Conservation (phyloP, 345 rosid species). For the Pelargonium nanum region DNA sequence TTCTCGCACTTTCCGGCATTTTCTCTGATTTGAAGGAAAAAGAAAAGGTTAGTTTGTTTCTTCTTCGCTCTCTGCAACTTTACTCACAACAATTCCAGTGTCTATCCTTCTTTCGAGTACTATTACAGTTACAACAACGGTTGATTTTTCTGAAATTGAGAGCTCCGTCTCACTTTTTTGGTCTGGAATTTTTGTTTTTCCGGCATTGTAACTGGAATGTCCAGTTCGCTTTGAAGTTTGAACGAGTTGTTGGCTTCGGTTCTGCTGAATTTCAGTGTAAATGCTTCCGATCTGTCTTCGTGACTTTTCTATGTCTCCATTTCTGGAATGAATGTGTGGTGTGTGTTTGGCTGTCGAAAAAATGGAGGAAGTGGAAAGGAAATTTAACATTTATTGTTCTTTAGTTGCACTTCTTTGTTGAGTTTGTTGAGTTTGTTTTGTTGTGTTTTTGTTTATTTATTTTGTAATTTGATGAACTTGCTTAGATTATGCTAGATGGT, state of each 20-base stretch:
- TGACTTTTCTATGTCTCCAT: not conserved
- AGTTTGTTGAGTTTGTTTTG: too few relatives aligned
- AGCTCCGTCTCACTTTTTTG: not conserved
- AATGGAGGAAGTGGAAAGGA: not conserved
- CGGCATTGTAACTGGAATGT: not conserved
- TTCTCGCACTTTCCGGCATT: not conserved
- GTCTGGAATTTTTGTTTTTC: not conserved
- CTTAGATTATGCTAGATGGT: not conserved
- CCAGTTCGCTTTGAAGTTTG: not conserved
- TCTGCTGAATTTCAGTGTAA: not conserved
- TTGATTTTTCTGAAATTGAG: not conserved
- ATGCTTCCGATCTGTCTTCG: not conserved
- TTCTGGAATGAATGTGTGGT: not conserved
- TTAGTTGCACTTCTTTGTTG: too few relatives aligned
- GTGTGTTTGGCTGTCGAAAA: not conserved
- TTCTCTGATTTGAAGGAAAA: not conserved
- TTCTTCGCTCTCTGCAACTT: conserved; percentile 3
- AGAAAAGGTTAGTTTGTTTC: not conserved
- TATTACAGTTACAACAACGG: too few relatives aligned
- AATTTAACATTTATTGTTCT: not conserved
- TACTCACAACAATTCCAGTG: not conserved
- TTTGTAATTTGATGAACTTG: not conserved
- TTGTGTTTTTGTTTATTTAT: not conserved
- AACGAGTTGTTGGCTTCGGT: not conserved
- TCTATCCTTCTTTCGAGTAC: not conserved